These are phyloP conservation scores for Schizophyllum amplum DNA, from an alignment of 1,284 basidiomycete species.

Conservation along the genomic window DNA sequence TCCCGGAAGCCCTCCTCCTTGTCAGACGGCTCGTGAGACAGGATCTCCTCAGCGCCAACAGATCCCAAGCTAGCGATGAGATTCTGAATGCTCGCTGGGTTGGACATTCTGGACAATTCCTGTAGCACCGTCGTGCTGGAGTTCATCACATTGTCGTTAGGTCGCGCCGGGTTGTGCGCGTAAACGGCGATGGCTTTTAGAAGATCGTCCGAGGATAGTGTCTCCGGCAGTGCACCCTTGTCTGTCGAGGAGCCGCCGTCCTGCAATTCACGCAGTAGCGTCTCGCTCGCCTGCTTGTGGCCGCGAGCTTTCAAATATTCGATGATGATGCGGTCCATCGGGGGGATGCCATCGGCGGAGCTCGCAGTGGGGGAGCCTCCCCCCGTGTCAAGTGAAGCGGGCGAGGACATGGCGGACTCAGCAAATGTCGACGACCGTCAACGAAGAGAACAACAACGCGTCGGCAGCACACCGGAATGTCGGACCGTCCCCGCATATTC, in stretches of 20 bases:
- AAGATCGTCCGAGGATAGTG: conserved; percentile 55
- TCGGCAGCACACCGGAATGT: neutral
- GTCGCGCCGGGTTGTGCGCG: conserved; percentile 52
- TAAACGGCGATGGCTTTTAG: conserved; percentile 58
- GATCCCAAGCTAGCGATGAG: conserved; percentile 68
- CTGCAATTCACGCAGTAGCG: conserved; percentile 64
- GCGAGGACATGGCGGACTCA: neutral
- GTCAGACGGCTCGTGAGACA: conserved; percentile 82
- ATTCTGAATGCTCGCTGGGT: conserved; percentile 61
- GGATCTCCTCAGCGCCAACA: conserved; percentile 75
- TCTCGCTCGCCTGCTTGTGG: conserved; percentile 62
- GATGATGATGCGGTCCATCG: conserved; percentile 60
- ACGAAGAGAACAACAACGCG: neutral
- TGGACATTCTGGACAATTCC: conserved; percentile 56
- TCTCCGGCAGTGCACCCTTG: conserved; percentile 43
- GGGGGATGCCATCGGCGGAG: conserved; percentile 16
- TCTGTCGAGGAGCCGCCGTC: conserved; percentile 48
- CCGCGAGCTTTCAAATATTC: conserved; percentile 84
- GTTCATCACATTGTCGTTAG: conserved; percentile 61
- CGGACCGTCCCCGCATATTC: neutral
- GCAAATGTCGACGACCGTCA: conserved; percentile 20
- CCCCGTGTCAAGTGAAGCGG: neutral
- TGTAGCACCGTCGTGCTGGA: conserved; percentile 57
- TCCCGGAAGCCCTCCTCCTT: conserved; percentile 83
- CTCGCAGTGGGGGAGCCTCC: conserved; percentile 30